Conservation (phyloP, 1,284 basidiomycete genomes). For the Cryptococcus floricola region DNA sequence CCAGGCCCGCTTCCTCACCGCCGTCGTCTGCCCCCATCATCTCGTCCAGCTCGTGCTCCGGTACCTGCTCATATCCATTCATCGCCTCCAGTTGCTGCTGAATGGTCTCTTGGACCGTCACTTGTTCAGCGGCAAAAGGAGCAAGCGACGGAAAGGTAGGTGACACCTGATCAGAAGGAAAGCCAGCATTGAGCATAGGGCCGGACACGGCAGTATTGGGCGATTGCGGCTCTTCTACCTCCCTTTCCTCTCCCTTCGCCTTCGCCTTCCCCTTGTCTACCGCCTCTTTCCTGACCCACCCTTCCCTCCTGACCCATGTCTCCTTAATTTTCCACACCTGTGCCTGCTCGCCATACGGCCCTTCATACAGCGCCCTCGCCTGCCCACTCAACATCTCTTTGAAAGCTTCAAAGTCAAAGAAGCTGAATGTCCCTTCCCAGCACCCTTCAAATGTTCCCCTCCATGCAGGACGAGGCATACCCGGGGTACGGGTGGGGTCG, state of each 20-base stretch:
- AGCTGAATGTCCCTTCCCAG: conserved; percentile 56
- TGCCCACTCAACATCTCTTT: conserved; percentile 49
- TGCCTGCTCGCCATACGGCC: conserved; percentile 55
- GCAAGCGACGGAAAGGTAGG: conserved; percentile 22
- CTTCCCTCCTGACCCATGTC: conserved; percentile 45
- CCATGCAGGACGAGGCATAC: conserved; percentile 48
- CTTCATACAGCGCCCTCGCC: conserved; percentile 50
- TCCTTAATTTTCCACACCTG: conserved; percentile 57
- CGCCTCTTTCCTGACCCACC: conserved; percentile 7
- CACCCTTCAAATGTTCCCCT: conserved; percentile 51
- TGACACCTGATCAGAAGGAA: conserved; percentile 31
- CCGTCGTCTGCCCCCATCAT: conserved; percentile 21
- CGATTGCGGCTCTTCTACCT: conserved; percentile 1
- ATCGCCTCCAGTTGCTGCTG: conserved; percentile 40
- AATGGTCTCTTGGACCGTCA: conserved; percentile 34
- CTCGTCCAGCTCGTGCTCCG: conserved; percentile 29
- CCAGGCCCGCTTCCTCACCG: conserved; percentile 38
- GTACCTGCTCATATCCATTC: conserved; percentile 41
- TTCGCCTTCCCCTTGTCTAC: conserved; percentile 5
- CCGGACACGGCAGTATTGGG: conserved; percentile 24
- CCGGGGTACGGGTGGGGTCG: conserved; percentile 46
- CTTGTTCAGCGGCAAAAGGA: conserved; percentile 34
- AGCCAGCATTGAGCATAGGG: conserved; percentile 45
- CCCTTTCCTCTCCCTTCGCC: conserved; percentile 3
- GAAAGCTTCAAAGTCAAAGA: conserved; percentile 56